These are phyloP conservation scores for Dryas alaskensis DNA, from an alignment of 306 rosid genomes.

Conservation along the genomic window DNA sequence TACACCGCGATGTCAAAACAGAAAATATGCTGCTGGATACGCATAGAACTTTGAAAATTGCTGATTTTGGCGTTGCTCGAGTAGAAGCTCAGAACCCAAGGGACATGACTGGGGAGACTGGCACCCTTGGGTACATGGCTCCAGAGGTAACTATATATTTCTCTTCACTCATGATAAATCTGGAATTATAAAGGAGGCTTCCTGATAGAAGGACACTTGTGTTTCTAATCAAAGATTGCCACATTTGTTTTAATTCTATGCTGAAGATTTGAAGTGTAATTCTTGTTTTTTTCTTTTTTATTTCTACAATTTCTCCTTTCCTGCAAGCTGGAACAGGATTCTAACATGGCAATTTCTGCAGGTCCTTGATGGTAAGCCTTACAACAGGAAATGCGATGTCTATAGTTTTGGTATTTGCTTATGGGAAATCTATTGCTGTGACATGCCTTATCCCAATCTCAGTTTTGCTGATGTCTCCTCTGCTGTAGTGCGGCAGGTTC, in stretches of 20 bases:
- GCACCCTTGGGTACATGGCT: conserved; percentile 93
- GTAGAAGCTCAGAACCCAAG: conserved; percentile 80
- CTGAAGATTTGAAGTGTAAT: neutral
- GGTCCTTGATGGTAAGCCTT: conserved; percentile 91
- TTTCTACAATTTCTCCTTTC: neutral
- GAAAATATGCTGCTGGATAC: conserved; percentile 73
- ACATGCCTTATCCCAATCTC: conserved; percentile 80
- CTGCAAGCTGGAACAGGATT: neutral
- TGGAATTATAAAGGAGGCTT: neutral
- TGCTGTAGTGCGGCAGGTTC: conserved; percentile 74
- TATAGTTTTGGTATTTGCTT: conserved; percentile 90
- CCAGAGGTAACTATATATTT: conserved; percentile 60
- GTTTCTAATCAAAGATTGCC: neutral
- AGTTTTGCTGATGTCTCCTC: conserved; percentile 73
- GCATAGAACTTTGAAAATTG: conserved; percentile 58
- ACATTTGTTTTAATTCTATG: neutral
- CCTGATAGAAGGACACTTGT: neutral
- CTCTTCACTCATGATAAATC: neutral
- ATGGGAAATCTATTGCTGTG: conserved; percentile 92
- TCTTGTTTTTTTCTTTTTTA: neutral
- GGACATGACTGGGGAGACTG: conserved; percentile 96
- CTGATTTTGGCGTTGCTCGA: conserved; percentile 94
- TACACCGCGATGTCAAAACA: conserved; percentile 79
- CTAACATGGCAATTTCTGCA: conserved; percentile 26
- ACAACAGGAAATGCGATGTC: conserved; percentile 85